Base-by-base conservation (phyloP, 2,329 filamentous ascomycete genomes). In the Pseudopithomyces maydicus region DNA sequence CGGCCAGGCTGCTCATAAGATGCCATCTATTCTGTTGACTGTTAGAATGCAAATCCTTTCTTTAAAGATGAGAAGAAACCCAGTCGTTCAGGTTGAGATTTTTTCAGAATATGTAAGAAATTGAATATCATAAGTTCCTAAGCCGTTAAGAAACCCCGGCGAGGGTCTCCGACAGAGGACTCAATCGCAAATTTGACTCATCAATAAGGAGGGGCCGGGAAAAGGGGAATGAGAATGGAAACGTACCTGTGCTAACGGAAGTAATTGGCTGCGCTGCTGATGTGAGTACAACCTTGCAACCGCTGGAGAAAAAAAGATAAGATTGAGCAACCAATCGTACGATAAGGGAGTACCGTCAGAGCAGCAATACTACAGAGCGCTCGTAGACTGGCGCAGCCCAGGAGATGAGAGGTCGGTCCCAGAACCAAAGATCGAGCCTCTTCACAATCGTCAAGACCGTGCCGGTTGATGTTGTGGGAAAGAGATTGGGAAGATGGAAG, bases 121-220 rank as follows among this genome's bases (percentile, higher is more conserved):
- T 87, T 88, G 80, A 92, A 91, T 96, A 90, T 97, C 92, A 96
- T 74, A 71, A 82, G 78, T 85, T 29, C 81, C 84, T 81, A 80
- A 75, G 80, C 83, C 89, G 88, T 92, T 88, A 56, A 89, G 84
- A 88, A 90, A 84, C 90, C 87, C 92, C 86, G 92, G 93, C 92
- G 90, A 89, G 92, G 87, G 90, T 81, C 84, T 91, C 92, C 93
- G 87, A 87, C 82, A 78, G 78, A 78, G 81, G 83, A 85, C 90
- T 97, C 92, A 96, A 94, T 94, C 92, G 93, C 92, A 97, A 97
- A 97, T 97, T 97, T 51, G 91, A 90, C 83, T 90, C 92, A 96
- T 97, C 93, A 91, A 89, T 68, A 60, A 47, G 49, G 50, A 32
- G 35, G 35, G 55, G 29, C 8, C 17, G 17, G 36, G 32, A 35